Evolutionary conservation across 2,329 filamentous ascomycete genomes (phyloP).

Genomic region (Trichothecium sympodiale): DNA sequence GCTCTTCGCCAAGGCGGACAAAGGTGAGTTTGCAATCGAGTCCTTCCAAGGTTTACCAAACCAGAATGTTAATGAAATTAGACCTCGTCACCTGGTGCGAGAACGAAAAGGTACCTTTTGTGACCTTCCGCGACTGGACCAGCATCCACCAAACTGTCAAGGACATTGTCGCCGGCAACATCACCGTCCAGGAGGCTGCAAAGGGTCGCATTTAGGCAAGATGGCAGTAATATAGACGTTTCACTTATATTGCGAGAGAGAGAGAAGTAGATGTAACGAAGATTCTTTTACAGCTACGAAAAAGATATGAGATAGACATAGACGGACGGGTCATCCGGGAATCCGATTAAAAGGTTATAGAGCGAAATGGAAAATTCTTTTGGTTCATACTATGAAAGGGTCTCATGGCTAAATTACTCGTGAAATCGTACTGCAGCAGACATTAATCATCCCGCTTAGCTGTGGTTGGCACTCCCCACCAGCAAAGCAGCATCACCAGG

Average conservation of each 20-base stretch:
- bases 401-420: too few relatives aligned
- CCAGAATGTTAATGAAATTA: conserved; percentile 17
- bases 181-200: conserved; percentile 60
- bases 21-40: conserved; percentile 43
- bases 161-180: conserved; percentile 64
- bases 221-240: too few relatives aligned
- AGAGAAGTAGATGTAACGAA: too few relatives aligned
- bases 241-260: too few relatives aligned
- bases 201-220: conserved; percentile 25
- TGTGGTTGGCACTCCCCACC: conserved; percentile 46
- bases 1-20: conserved; percentile 84
- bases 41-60: not conserved
- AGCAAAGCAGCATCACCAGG: conserved; percentile 52
- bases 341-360: not conserved
- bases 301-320: conserved; percentile 1
- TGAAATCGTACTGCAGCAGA: too few relatives aligned
- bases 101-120: conserved; percentile 74
- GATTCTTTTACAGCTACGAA: too few relatives aligned
- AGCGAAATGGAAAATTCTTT: not conserved
- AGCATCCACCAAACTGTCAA: conserved; percentile 67
- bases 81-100: conserved; percentile 85
- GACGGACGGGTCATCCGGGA: too few relatives aligned
- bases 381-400: too few relatives aligned
- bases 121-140: conserved; percentile 75
- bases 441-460: conserved; percentile 49